Percentiles rank a stretch among this genome's conserved stretches.
Evolutionary conservation across 2,329 filamentous ascomycete species (phyloP).

Genomic region (Trichophyton verrucosum): DNA sequence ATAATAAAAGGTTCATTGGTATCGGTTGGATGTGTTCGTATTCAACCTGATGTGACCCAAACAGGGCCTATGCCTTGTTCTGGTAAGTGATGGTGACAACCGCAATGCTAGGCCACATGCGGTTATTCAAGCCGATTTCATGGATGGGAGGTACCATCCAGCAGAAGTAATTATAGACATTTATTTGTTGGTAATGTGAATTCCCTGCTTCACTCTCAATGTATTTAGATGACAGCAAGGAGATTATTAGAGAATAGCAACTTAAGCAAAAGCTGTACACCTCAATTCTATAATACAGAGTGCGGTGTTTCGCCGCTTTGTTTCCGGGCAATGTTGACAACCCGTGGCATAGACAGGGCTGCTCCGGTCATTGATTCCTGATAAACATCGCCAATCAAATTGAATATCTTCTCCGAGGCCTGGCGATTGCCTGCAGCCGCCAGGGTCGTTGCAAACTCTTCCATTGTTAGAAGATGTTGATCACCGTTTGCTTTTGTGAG

Average conservation of each 20-base stretch:
- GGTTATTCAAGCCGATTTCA: not conserved
- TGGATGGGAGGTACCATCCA: not conserved
- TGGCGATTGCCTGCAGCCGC: not conserved
- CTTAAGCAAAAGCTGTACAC: not conserved
- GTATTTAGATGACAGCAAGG: not conserved
- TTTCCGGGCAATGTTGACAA: constrained; percentile 1
- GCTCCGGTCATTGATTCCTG: not conserved
- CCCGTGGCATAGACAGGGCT: constrained; percentile 3
- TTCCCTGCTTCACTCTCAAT: too few relatives aligned
- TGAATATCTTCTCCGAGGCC: constrained; percentile 3
- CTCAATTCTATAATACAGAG: not conserved
- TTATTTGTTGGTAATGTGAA: not conserved
- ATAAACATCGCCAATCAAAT: constrained; percentile 2
- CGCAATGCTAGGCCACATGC: not conserved
- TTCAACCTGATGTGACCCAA: not conserved
- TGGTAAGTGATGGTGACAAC: not conserved
- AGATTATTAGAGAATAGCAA: not conserved
- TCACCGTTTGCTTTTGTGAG: constrained; percentile 3
- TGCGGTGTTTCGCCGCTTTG: not conserved
- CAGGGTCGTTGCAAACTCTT: constrained; percentile 3
- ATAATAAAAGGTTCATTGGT: not conserved
- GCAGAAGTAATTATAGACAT: not conserved
- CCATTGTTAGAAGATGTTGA: constrained; percentile 3
- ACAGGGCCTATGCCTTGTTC: not conserved
- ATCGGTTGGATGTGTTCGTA: not conserved